phyloP scores from a whole-genome alignment of 2,329 filamentous ascomycete species.

The Cladosporium sphaerospermum region DNA sequence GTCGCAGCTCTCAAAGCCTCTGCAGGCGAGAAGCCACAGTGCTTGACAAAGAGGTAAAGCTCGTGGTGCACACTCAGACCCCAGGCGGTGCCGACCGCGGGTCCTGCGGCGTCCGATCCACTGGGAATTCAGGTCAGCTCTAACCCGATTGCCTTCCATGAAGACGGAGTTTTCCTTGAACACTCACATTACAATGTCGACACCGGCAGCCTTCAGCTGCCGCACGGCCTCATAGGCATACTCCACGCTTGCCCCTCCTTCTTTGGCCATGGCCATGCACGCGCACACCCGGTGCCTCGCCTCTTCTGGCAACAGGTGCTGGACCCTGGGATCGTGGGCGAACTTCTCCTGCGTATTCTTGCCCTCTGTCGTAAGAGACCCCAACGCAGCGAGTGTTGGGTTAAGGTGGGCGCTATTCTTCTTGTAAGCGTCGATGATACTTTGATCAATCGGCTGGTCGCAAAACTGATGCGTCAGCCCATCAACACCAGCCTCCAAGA shows the following conservation, averaged over 20 bases:
- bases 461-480: conserved; percentile 41
- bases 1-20: conserved; percentile 40
- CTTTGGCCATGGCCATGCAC: conserved; percentile 36
- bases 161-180: background rate
- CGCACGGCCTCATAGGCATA: conserved; percentile 39
- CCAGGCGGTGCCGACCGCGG: conserved; percentile 39
- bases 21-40: conserved; percentile 37
- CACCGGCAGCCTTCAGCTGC: conserved; percentile 33
- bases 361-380: conserved; percentile 37
- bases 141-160: background rate
- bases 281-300: conserved; percentile 33
- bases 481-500: conserved; percentile 37
- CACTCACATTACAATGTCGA: conserved; percentile 37
- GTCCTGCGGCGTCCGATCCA: conserved; percentile 39
- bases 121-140: conserved; percentile 17
- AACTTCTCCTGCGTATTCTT: conserved; percentile 33
- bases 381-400: conserved; percentile 37
- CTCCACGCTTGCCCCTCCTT: conserved; percentile 29
- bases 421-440: conserved; percentile 38
- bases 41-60: conserved; percentile 35
- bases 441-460: conserved; percentile 34
- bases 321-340: conserved; percentile 35
- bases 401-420: conserved; percentile 38
- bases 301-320: conserved; percentile 29
- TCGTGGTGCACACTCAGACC: conserved; percentile 40